phyloP scores from a whole-genome alignment of 2,329 filamentous ascomycete species.

The Beauveria australis region DNA sequence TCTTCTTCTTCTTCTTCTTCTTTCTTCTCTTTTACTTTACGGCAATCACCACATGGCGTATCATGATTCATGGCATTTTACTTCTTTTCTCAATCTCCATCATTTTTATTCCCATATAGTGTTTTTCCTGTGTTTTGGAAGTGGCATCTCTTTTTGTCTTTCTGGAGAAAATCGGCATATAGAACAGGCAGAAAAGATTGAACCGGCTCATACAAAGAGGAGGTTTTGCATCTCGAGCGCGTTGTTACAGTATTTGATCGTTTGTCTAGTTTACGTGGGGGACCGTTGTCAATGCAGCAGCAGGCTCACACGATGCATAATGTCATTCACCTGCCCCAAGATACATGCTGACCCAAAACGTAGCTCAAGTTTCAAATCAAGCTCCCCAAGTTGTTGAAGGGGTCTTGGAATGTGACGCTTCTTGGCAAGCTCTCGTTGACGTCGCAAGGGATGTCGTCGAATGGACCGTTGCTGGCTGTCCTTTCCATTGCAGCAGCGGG shows the following conservation, averaged over 20 bases:
- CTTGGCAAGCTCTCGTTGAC: neutral
- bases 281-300: neutral
- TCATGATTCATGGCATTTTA: constrained; percentile 12
- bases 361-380: neutral
- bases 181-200: constrained; percentile 5
- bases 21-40: neutral
- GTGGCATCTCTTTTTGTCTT: neutral
- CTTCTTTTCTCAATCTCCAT: constrained; percentile 11
- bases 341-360: neutral
- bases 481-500: neutral
- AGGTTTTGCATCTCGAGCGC: neutral
- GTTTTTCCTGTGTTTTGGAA: neutral
- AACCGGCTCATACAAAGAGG: neutral
- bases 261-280: neutral
- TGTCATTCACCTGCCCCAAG: neutral
- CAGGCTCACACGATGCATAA: neutral
- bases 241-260: neutral
- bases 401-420: neutral
- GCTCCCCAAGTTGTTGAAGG: neutral
- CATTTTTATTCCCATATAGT: constrained; percentile 8
- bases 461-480: neutral
- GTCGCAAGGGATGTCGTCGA: neutral
- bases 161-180: constrained; percentile 9
- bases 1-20: neutral
- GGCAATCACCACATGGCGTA: neutral